Percentiles rank a stretch among this genome's conserved stretches.
Conservation (phyloP, 192 early-diverging fungal species). For the Coemansia sp. region DNA sequence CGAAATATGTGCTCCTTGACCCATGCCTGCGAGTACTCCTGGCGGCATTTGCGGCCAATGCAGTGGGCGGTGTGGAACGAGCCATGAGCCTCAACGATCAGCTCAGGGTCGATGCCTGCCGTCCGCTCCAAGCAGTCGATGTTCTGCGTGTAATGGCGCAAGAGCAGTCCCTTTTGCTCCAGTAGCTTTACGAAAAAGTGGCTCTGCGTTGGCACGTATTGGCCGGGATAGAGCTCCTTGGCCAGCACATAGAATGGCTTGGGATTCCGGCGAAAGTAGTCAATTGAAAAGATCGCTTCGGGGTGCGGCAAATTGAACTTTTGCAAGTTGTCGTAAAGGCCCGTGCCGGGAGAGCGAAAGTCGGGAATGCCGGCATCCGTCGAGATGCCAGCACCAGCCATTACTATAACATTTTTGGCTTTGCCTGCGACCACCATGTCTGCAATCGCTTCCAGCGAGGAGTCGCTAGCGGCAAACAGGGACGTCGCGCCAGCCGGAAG, state of each 20-base stretch:
- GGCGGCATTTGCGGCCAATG: conserved; percentile 48
- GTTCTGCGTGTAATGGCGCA: conserved; percentile 92
- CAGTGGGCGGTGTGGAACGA: conserved; percentile 84
- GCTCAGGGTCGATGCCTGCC: conserved; percentile 68
- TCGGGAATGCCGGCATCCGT: conserved; percentile 79
- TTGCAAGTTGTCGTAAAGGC: conserved; percentile 87
- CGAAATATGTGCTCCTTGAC: conserved; percentile 56
- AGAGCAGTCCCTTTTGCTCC: conserved; percentile 65
- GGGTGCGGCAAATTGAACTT: conserved; percentile 89
- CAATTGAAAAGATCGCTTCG: conserved; percentile 92
- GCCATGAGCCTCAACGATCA: conserved; percentile 92
- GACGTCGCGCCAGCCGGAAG: conserved; percentile 12
- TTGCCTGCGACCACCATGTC: conserved; percentile 18
- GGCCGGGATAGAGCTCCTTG: conserved; percentile 86
- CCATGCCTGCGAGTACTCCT: conserved; percentile 44
- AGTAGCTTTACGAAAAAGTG: conserved; percentile 88
- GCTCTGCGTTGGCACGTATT: conserved; percentile 71
- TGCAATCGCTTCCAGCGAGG: conserved; percentile 35
- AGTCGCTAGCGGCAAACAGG: conserved; percentile 11
- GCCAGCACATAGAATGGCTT: conserved; percentile 87
- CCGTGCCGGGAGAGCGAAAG: conserved; percentile 88
- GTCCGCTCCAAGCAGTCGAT: conserved; percentile 92
- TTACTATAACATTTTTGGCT: conserved; percentile 67
- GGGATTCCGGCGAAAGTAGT: conserved; percentile 81
- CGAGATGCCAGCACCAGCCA: conserved; percentile 92